A percentile compares a stretch with the other conserved stretches of the same genome.
Conservation (phyloP, 805 yeast genomes). For the Yarrowia bubula region DNA sequence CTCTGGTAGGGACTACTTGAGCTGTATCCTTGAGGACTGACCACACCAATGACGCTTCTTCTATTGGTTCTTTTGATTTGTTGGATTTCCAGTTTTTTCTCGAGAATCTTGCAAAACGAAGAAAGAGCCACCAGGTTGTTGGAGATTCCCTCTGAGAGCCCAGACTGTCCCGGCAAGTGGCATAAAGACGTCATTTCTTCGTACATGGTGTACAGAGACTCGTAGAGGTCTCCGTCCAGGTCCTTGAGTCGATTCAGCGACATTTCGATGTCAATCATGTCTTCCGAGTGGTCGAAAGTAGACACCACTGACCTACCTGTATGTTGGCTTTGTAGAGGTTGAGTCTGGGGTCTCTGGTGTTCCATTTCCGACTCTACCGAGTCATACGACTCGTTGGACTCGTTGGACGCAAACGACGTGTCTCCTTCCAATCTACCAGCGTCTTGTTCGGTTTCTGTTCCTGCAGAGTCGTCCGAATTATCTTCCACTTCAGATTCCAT, state of each 20-base stretch:
- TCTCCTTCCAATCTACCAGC: not conserved
- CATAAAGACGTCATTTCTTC: conserved; percentile 17
- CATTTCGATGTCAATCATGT: conserved; percentile 23
- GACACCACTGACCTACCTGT: not conserved
- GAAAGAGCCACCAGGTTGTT: conserved; percentile 17
- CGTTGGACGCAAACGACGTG: conserved; percentile 11
- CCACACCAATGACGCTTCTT: conserved; percentile 7
- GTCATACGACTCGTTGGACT: not conserved
- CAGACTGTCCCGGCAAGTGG: conserved; percentile 1
- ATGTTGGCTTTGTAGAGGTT: not conserved
- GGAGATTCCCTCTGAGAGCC: conserved; percentile 1
- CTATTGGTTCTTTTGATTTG: conserved; percentile 9
- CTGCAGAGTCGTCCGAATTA: not conserved
- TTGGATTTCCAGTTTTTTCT: conserved; percentile 6
- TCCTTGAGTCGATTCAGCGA: not conserved
- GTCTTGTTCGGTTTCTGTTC: conserved; percentile 5
- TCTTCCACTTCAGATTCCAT: conserved; percentile 20
- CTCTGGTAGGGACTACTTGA: conserved; percentile 9
- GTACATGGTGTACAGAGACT: conserved; percentile 1
- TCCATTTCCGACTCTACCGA: conserved; percentile 19
- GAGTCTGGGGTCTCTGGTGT: not conserved
- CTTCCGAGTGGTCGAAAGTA: conserved; percentile 11
- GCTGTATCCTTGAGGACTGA: not conserved
- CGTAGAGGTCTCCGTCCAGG: conserved; percentile 9
- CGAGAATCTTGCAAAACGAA: conserved; percentile 16